Evolutionary conservation across 805 yeast species (phyloP), one percentile per base, ranked within the genome.

Genomic region (Yarrowia osloensis): DNA sequence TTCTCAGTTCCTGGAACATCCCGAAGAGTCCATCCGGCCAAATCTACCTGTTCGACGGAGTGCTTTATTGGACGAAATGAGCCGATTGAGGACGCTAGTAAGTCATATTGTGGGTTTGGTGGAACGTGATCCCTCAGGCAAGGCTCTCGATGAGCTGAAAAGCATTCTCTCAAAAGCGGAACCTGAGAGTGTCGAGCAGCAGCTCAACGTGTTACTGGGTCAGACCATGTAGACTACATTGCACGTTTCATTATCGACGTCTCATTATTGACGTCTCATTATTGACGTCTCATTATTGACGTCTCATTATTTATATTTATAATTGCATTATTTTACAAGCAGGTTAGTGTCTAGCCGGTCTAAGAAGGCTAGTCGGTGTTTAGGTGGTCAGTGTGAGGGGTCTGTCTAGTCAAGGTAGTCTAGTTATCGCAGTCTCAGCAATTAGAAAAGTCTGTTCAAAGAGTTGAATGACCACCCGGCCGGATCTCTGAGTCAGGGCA

Each of bases 341-440:
- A 22, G 24, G 46, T 69, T 69, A 75, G 31, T 28, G n/a, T n/a
- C n/a, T n/a, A n/a, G n/a, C n/a, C n/a, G n/a, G n/a, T n/a, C n/a
- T n/a, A n/a, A n/a, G n/a, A n/a, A n/a, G n/a, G n/a, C n/a, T n/a
- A n/a, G n/a, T n/a, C n/a, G n/a, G n/a, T n/a, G n/a, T n/a, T n/a
- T n/a, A n/a, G n/a, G n/a, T n/a, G n/a, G n/a, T n/a, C n/a, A n/a
- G n/a, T n/a, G n/a, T n/a, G n/a, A n/a, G n/a, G n/a, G n/a, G 61
- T 75, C 76, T 35, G 39, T 35, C 39, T 37, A 37, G 39, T 28
- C n/a, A n/a, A n/a, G n/a, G n/a, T n/a, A n/a, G n/a, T n/a, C n/a
- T n/a, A n/a, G n/a, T n/a, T n/a, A n/a, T n/a, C n/a, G n/a, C n/a
- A n/a, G n/a, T n/a, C n/a, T n/a, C n/a, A n/a, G n/a, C n/a, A n/a